Evolutionary conservation across 805 yeast species (phyloP), one percentile per base, ranked within the genome.

Genomic region (Tetrapisispora phaffii): DNA sequence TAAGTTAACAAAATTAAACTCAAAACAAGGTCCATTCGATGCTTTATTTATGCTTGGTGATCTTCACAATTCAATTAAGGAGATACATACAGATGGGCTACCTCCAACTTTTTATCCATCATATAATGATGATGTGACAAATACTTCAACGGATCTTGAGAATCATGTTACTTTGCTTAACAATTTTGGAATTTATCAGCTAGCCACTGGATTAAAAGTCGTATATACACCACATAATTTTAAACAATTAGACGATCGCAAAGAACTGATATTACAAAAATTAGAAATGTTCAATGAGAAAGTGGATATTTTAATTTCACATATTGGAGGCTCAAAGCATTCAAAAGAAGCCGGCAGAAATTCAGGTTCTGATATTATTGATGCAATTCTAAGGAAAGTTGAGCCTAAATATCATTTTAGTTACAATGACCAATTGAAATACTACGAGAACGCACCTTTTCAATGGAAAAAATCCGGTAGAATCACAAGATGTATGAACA

Each of bases 321-420:
- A 70, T 43, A 71, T 74, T 44, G 83, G 89, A 88, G 80, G 88
- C 2, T 56, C 65, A 1, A 59, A 67, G 0, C 67, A 82, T 20
- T 72, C 82, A 0, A 56, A 62, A 12, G 72, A 68, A 44, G 69
- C 71, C 31, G 65, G 67, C 24, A 57, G 72, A 17, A 58, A 74
- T n/a, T 66, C 70, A 7, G 80, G 80, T 0, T 67, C 72, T 50
- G 39, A 55, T 0, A 51, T 63, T 16, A 59, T 80, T 3, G 86
- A 81, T 57, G 56, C 54, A 5, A 47, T 79, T 1, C 72, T 77
- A 2, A 59, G 62, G 39, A 47, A 54, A 16, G 43, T 68, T 2
- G 69, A 71, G 47, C 95, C 95, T 2, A 66, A 77, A 46, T 85
- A 85, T 56, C 83, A 82, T 61, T 80, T 85, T 55, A 67, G 77